Evolutionary conservation across 1,284 basidiomycete genomes (phyloP).

Genomic region (Pseudozyma tsukubaensis): DNA sequence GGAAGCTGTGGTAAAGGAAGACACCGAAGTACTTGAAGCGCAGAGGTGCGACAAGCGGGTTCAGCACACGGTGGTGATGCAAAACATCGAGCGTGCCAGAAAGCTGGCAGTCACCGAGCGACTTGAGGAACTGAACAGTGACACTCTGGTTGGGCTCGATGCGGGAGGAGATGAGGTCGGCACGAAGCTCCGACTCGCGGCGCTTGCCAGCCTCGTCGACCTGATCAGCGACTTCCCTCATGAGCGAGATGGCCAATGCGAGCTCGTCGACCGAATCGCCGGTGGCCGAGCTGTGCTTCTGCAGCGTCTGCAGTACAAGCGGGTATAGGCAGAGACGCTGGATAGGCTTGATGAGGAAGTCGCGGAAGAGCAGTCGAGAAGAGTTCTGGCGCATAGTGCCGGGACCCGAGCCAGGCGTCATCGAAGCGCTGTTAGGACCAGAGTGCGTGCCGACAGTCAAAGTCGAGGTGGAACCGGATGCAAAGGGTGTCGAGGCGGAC

Average conservation of each 20-base stretch:
- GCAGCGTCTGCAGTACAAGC: slow-evolving; percentile 62
- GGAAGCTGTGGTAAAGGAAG: slow-evolving; percentile 61
- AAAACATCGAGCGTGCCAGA: slow-evolving; percentile 65
- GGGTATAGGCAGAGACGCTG: slow-evolving; percentile 67
- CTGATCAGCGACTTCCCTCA: slow-evolving; percentile 60
- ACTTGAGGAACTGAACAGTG: slow-evolving; percentile 46
- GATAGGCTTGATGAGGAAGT: slow-evolving; percentile 68
- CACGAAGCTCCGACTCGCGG: slow-evolving; percentile 59
- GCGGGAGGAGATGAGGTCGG: slow-evolving; percentile 60
- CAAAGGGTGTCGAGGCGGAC: slow-evolving; percentile 21
- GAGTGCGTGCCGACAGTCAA: slow-evolving; percentile 19
- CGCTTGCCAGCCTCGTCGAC: slow-evolving; percentile 62
- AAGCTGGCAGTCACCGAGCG: slow-evolving; percentile 60
- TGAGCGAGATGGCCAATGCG: slow-evolving; percentile 51
- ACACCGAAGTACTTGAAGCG: slow-evolving; percentile 66
- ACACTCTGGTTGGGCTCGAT: slow-evolving; percentile 57
- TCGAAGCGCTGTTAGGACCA: slow-evolving; percentile 20
- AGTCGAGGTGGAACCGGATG: slow-evolving; percentile 24
- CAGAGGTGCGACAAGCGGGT: slow-evolving; percentile 61
- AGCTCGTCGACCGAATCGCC: slow-evolving; percentile 45
- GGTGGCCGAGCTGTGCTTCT: slow-evolving; percentile 51
- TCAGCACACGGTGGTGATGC: slow-evolving; percentile 57
- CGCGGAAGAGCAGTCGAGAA: slow-evolving; percentile 60
- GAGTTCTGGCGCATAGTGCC: slow-evolving; percentile 35
- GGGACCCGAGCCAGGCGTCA: slow-evolving; percentile 19